Base-by-base conservation (phyloP, 2,329 filamentous ascomycete genomes). In the Ophiosphaerella herpotricha region DNA sequence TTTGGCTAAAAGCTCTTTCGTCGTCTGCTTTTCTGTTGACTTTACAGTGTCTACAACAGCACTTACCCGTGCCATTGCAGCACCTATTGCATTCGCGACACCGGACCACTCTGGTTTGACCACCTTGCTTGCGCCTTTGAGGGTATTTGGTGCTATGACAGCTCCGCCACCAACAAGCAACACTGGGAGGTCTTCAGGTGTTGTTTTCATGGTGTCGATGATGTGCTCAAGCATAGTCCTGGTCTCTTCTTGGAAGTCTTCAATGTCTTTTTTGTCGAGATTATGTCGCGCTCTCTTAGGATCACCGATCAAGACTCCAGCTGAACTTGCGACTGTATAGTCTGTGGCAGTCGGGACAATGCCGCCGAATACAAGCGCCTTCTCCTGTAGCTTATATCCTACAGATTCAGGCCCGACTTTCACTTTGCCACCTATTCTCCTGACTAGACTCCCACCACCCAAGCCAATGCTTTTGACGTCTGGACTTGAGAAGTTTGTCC, bases 41-140 rank as follows among this genome's bases (percentile, higher is more conserved):
- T 73, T 68, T 5, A 77, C 63, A 0, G 72, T 75, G 9, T 75
- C 69, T 1, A 80, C 78, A 13, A 70, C 62, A 29, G 64, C 60
- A 50, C 81, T 84, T 2, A 87, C 82, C 34, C 82, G 74, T 1
- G 84, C 82, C 49, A 83, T 85, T 1, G 85, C 84, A 7, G 84
- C 85, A 1, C 85, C 85, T 8, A 87, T 84, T 0, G 85, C 85
- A 60, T 87, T 87, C 7, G 85, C 85, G 1, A 87, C 82, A 3
- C 78, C 79, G 2, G 82, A 80, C 74, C 78, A 85, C 35, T 77
- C 71, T 0, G 83, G 83, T 54, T 81, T 83, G 38, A 85, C 67
- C 1, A 86, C 80, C 29, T 71, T 74, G 51, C 80, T 82, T 7
- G 83, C 83, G 1, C 84, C 84, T 29, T 73, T 71, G 0, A 87